Base-by-base conservation (phyloP, 768 basidiomycete genomes). In the Macrolepiota fuliginosa region DNA sequence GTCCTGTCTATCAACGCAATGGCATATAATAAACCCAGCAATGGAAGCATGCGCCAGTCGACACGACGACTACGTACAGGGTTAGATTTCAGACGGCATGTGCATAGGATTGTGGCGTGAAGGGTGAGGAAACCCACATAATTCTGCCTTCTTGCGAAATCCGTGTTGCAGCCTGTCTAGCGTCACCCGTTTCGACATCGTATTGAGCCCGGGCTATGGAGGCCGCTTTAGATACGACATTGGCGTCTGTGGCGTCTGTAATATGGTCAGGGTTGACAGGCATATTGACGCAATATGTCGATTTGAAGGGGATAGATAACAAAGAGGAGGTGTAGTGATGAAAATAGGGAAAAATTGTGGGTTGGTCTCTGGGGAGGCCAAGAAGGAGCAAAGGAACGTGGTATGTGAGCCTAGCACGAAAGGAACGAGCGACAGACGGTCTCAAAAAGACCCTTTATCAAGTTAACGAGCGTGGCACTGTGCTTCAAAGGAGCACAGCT, bases 1-100 rank as follows among this genome's bases (percentile, higher is more conserved):
- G 70, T 70, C 32, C 79, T 72, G 63, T 80, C 78, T 58, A 79
- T 73, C 51, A 78, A 62, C 15, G 75, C 73, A 55, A 81, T 65
- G 7, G 79, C 72, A 63, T 75, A 77, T 5, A 81, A 63, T 32
- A 74, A 58, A 15, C 75, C 76, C 25, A 80, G 71, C 27, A 80
- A 66, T 27, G 79, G 79, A 32, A 79, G 69, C 55, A 80, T 63
- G 27, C 73, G 70, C 67, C 69, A 71, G 63, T 81, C 79, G 4
- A 79, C 71, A 32, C 70, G 69, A 29, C 76, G 78, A 47, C 79
- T 80, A 19, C 3, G 42, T 40, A 39, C 25, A 10, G 29, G 27
- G 51, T n/a, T 29, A 13, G 3, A 36, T 10, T n/a, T n/a, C n/a
- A n/a, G n/a, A n/a, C n/a, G n/a, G n/a, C n/a, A n/a, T n/a, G n/a